Base-by-base conservation (phyloP, 2,329 filamentous ascomycete genomes). In the Talaromyces sp. region DNA sequence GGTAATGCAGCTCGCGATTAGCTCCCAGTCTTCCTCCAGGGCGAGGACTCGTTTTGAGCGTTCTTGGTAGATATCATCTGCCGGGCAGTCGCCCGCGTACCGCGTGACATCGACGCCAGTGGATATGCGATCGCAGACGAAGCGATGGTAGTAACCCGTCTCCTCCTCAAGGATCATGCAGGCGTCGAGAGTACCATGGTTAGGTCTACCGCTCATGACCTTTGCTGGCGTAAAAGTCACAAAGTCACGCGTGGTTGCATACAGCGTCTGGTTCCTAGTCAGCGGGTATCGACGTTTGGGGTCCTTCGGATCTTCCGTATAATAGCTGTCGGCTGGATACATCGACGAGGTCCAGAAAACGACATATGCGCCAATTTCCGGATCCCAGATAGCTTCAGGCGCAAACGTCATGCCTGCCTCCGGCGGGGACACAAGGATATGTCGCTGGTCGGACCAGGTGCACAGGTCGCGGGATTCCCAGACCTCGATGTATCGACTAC, bases 61-160 rank as follows among this genome's bases (percentile, higher is more conserved):
- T 58, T 58, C 53, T n/a, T 58, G 53, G 53, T 58, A 58, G 5
- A 58, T 58, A 38, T 58, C 53, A 36, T 58, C 53, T 34, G n/a
- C 19, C n/a, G 53, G 53, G 53, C 29, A 58, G 17, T n/a, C 27
- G 2, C 17, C n/a, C 53, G 19, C 53, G 10, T 58, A 58, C n/a
- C 53, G 53, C 10, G 53, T 58, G 5, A 58, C 17, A 1, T 31
- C 53, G 6, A 58, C 34, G 53, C 53, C 53, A 19, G 53, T 58
- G 10, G 53, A 58, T 34, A 58, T 58, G 7, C 53, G 53, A 36
- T 58, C 53, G 27, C 53, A 58, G 17, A 58, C 31, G 15, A 58
- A 58, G 53, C 53, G 53, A 36, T 58, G 53, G 27, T 58, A 58
- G 53, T 58, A 58, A 6, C 53, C 31, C 2, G 29, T 58, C n/a